Base-by-base conservation (phyloP, 192 early-diverging fungal species). In the Chytriomyces sp. region DNA sequence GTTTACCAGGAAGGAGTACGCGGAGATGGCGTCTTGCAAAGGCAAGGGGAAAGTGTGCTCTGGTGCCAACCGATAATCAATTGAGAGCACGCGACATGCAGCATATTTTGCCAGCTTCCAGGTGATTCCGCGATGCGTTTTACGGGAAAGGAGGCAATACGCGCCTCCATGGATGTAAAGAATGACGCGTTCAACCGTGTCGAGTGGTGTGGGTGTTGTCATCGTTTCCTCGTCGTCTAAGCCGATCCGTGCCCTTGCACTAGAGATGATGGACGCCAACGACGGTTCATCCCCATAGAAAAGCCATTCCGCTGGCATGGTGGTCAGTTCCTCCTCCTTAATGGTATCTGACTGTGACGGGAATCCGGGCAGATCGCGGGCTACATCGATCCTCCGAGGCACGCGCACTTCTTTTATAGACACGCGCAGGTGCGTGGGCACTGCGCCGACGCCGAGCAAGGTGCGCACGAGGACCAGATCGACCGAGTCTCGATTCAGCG, bases 41-140 rank as follows among this genome's bases (percentile, higher is more conserved):
- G 91, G 91, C 52, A 89, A 78, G 5, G 94, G 96, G 74, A 94
- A 98, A 14, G 89, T 84, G 26, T 86, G 76, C 63, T 91, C 86
- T 0, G 96, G 94, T 0, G 94, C 89, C 25, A 96, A 75, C 7
- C 96, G 80, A 77, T 98, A 96, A 70, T 89, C 86, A 25, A 92
- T 77, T 6, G 80, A 86, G 6, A 91, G 75, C 2, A 89, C 70
- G 32, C 74, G 57, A 25, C 81, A 77, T 25, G 77, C 68, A 19
- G 80, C 61, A 44, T 82, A 74, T 12, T 84, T 82, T 0, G 91
- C 81, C n/a, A 75, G 5, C 38, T 70, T 70, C 72, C 63, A 78
- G 1, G 77, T 78, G 28, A 78, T 69, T n/a, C 71, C 71, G 14
- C 77, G 72, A 36, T 78, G 77, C 10, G 77, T 74, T 52, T 75